Evolutionary conservation across 148 eudicot species (phyloP).

Genomic region (Spergularia marina): DNA sequence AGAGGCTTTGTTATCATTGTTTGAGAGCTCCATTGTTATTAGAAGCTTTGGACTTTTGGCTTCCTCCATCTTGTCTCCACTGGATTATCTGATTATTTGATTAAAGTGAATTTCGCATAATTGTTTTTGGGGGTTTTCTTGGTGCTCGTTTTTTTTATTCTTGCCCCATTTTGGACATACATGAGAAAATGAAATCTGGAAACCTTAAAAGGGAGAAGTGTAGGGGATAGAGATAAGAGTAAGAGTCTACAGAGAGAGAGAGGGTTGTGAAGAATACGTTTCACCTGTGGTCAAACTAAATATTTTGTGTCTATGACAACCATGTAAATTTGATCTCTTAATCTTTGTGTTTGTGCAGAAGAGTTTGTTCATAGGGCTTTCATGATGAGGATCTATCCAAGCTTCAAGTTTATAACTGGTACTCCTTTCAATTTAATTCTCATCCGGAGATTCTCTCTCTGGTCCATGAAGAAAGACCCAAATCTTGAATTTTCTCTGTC

Average conservation of each 20-base stretch:
- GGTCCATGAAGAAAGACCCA: constrained; percentile 98
- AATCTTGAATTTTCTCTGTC: constrained; percentile 82
- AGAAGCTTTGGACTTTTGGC: not conserved
- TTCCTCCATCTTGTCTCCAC: not conserved
- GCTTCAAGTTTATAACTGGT: constrained; percentile 4
- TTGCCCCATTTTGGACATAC: too few species aligned
- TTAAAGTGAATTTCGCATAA: too few species aligned
- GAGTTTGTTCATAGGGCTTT: not conserved
- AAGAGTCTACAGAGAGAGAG: too few species aligned
- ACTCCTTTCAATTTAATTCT: constrained; percentile 5
- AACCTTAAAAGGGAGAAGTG: too few species aligned
- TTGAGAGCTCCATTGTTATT: not conserved
- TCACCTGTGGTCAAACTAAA: too few species aligned
- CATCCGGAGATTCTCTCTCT: constrained; percentile 52
- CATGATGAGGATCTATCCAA: constrained; percentile 8
- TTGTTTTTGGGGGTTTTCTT: too few species aligned
- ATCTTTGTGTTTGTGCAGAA: constrained; percentile 19
- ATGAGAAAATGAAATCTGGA: too few species aligned
- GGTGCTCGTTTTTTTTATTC: too few species aligned
- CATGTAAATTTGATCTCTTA: not conserved
- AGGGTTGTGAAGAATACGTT: too few species aligned
- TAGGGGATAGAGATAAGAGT: too few species aligned
- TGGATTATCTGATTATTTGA: too few species aligned
- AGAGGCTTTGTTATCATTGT: not conserved
- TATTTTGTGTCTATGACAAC: too few species aligned